phyloP scores from a whole-genome alignment of 106 monocot species.

The Dendrobium huoshanense region DNA sequence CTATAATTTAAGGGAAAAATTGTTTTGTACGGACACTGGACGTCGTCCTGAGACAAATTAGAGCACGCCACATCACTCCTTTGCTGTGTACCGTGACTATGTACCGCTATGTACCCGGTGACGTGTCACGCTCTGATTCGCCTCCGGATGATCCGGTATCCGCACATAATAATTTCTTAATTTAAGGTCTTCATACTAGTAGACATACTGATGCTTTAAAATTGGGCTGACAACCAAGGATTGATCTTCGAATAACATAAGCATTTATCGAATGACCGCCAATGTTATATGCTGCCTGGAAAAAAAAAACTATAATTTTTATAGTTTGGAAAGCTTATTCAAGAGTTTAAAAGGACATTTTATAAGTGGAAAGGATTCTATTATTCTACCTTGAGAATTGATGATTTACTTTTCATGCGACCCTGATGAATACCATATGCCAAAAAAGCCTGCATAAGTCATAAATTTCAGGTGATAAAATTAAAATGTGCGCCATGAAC shows the following conservation, averaged over 20 bases:
- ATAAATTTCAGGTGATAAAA: not conserved
- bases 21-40: too few relatives aligned
- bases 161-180: not conserved
- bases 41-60: too few relatives aligned
- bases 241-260: slow-evolving; percentile 54
- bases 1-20: not conserved
- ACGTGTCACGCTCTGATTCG: too few relatives aligned
- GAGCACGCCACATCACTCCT: too few relatives aligned
- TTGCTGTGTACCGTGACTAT: too few relatives aligned
- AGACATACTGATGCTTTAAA: slow-evolving; percentile 34
- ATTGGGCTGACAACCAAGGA: slow-evolving; percentile 60
- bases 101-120: too few relatives aligned
- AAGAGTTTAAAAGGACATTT: not conserved
- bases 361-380: not conserved
- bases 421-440: slow-evolving; percentile 58
- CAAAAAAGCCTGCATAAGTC: slow-evolving; percentile 62
- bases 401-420: slow-evolving; percentile 45
- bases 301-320: not conserved
- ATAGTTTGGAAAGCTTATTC: not conserved
- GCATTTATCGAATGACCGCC: slow-evolving; percentile 70
- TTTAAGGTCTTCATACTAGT: not conserved
- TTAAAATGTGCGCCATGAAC: not conserved
- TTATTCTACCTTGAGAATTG: slow-evolving; percentile 50
- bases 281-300: slow-evolving; percentile 73
- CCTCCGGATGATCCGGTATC: too few relatives aligned